Percentiles rank a stretch among this genome's conserved stretches.
These are phyloP conservation scores for Hyphopichia khmerensis DNA, from an alignment of 1,139 yeast species.

Conservation along the genomic window DNA sequence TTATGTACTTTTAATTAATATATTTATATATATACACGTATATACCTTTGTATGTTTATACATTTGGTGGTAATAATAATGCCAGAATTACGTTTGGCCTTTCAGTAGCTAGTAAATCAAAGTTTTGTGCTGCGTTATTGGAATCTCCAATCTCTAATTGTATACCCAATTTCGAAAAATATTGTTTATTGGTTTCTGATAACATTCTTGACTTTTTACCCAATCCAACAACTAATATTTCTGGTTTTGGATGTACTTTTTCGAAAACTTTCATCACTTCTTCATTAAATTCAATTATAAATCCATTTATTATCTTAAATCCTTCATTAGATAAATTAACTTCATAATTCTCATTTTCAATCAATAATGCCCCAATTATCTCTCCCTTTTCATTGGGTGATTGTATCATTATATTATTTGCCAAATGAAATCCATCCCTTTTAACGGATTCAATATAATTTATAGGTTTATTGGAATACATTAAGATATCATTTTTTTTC, in stretches of 20 bases:
- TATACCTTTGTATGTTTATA: constrained; percentile 23
- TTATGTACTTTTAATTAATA: not conserved
- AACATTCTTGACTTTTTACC: constrained; percentile 65
- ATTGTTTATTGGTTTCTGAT: constrained; percentile 50
- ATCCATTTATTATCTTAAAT: constrained; percentile 39
- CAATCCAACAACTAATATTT: constrained; percentile 67
- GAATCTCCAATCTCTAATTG: constrained; percentile 70
- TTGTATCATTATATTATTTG: constrained; percentile 35
- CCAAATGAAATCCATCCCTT: constrained; percentile 39
- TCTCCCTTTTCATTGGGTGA: constrained; percentile 49
- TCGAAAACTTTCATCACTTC: constrained; percentile 49
- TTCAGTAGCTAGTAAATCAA: constrained; percentile 76
- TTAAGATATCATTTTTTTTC: constrained; percentile 44
- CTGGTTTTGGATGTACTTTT: constrained; percentile 74
- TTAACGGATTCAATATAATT: constrained; percentile 47
- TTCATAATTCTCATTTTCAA: constrained; percentile 65
- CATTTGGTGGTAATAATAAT: constrained; percentile 66
- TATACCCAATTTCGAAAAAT: constrained; percentile 58
- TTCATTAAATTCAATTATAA: constrained; percentile 42
- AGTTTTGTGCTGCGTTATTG: constrained; percentile 65
- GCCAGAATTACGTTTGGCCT: constrained; percentile 73
- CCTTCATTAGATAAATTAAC: constrained; percentile 46
- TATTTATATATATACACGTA: not conserved
- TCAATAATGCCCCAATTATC: constrained; percentile 54
- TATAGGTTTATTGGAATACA: constrained; percentile 43